Percentiles rank a stretch among this genome's conserved stretches.
Conservation (phyloP, 768 basidiomycete species). For the Agrocybe pediades region DNA sequence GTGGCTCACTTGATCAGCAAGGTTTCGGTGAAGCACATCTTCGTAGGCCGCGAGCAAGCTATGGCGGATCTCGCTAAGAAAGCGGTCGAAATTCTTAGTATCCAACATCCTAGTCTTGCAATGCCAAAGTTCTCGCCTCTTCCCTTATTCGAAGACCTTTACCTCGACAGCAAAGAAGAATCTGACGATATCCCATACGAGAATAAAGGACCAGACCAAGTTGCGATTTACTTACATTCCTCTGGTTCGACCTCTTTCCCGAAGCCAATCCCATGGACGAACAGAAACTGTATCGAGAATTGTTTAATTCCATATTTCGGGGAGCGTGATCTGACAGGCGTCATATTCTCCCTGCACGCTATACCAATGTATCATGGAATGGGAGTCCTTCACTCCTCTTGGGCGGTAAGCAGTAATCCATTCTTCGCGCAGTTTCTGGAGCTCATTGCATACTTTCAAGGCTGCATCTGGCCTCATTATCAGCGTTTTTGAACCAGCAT, state of each 20-base stretch:
- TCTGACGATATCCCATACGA: not conserved
- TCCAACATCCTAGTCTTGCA: not conserved
- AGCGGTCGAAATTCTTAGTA: not conserved
- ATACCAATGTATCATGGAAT: slow-evolving; percentile 12
- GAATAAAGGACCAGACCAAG: not conserved
- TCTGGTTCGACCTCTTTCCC: not conserved
- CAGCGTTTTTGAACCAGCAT: slow-evolving; percentile 7
- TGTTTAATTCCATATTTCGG: slow-evolving; percentile 5
- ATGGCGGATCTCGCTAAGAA: not conserved
- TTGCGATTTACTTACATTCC: not conserved
- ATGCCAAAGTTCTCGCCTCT: not conserved
- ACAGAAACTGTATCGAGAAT: not conserved
- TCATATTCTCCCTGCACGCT: slow-evolving; percentile 9
- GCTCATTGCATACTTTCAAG: not conserved
- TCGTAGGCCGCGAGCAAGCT: not conserved
- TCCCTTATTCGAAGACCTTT: not conserved
- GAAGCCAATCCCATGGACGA: not conserved
- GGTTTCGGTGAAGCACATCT: not conserved
- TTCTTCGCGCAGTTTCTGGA: too few relatives aligned
- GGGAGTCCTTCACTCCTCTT: slow-evolving; percentile 1
- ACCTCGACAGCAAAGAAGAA: not conserved
- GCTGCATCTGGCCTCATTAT: not conserved
- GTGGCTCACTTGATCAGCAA: not conserved
- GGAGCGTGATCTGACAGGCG: slow-evolving; percentile 6
- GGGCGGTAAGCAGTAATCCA: slow-evolving; percentile 1